Base-by-base conservation (phyloP, 73 alveolate genomes). In the Tetrahymena borealis region DNA sequence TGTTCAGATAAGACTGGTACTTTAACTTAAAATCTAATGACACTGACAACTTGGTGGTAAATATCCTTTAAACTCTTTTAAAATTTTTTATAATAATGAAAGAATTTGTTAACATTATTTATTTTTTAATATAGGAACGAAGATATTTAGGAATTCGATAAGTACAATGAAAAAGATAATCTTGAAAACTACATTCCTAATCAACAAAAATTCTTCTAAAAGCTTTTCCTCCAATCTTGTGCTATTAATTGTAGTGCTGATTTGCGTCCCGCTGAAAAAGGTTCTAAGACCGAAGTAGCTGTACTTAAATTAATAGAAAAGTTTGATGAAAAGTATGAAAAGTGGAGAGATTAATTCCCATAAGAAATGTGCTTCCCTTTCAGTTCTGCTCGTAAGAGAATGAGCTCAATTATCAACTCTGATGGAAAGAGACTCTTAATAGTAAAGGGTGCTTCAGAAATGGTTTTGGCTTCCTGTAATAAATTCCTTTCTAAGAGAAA, bases 1-100 rank as follows among this genome's bases (percentile, higher is more conserved):
- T 96, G 97, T 94, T 95, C 97, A 31, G 98, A 96, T 39, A 96
- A 96, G 90, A 96, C 98, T 1, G 98, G 98, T 16, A 96, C 98
- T 39, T 93, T 96, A 0, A 96, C 98, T 15, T 77, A 91, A 94
- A 96, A 96, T 40, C 33, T 91, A 90, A 96, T 96, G 98, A 95
- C 97, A 7, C 91, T 95, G 32, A 95, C 85, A 24, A 60, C 37
- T 60, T 60, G 85, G 85, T 60, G 85, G 85, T 60, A 60, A 18
- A 60, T 20, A 39, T 39, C 12, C 12, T 39, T 39, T 12, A 39
- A 39, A 39, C 43, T n/a, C n/a, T n/a, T n/a, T n/a, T n/a, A n/a
- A n/a, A n/a, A n/a, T n/a, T n/a, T n/a, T n/a, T n/a, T n/a, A n/a
- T n/a, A n/a, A n/a, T n/a, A n/a, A n/a, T n/a, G n/a, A n/a, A n/a